Evolutionary conservation across 2,329 filamentous ascomycete species (phyloP).

Genomic region (Teratosphaeria nubilosa): DNA sequence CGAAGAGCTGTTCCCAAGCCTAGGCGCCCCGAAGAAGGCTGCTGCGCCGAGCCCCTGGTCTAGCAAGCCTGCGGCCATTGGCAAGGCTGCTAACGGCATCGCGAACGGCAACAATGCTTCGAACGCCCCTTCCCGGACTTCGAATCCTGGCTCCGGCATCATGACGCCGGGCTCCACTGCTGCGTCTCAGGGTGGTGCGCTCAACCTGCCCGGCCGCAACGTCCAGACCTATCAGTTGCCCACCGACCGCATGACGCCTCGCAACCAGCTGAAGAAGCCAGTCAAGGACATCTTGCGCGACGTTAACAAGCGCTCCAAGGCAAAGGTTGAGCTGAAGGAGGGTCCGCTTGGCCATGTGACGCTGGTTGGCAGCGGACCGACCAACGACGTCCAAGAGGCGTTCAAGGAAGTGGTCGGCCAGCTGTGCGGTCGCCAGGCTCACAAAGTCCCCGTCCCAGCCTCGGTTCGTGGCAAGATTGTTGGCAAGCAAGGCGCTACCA

Average conservation of each 20-base stretch:
- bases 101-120: slow-evolving; percentile 41
- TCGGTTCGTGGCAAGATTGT: slow-evolving; percentile 85
- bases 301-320: slow-evolving; percentile 85
- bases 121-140: slow-evolving; percentile 45
- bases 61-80: slow-evolving; percentile 47
- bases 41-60: slow-evolving; percentile 68
- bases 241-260: slow-evolving; percentile 65
- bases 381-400: slow-evolving; percentile 74
- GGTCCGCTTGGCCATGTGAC: slow-evolving; percentile 63
- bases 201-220: slow-evolving; percentile 74
- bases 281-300: slow-evolving; percentile 78
- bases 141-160: slow-evolving; percentile 53
- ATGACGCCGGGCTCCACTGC: slow-evolving; percentile 37
- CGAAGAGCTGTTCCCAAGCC: slow-evolving; percentile 86
- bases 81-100: slow-evolving; percentile 38
- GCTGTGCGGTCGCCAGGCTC: slow-evolving; percentile 68
- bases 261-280: slow-evolving; percentile 71
- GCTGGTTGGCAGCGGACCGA: slow-evolving; percentile 77
- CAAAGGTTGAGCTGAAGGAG: slow-evolving; percentile 66
- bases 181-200: slow-evolving; percentile 38
- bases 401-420: slow-evolving; percentile 82
- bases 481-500: slow-evolving; percentile 78
- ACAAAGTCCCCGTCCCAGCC: slow-evolving; percentile 70
- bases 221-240: slow-evolving; percentile 66
- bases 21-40: slow-evolving; percentile 61